A percentile compares a stretch with the other conserved stretches of the same genome.
Evolutionary conservation across 164 flowering plant species (phyloP).

Genomic region (Vitis rupestris): DNA sequence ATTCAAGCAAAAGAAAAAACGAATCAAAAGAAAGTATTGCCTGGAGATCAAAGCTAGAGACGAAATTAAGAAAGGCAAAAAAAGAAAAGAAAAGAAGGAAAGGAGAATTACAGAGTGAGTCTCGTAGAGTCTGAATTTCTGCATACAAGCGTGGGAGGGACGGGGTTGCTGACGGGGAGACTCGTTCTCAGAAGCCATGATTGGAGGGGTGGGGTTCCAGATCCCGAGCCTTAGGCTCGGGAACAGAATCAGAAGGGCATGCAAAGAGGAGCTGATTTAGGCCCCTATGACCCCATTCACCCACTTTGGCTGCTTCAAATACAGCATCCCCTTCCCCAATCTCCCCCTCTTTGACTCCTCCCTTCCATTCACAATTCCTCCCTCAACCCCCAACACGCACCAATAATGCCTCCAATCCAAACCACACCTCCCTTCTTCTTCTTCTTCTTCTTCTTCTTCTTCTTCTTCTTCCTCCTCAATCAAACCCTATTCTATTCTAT

Average conservation of each 20-base stretch:
- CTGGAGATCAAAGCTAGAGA: slow-evolving; percentile 4
- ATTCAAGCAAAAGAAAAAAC: neutral
- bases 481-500: slow-evolving; percentile 1
- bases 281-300: slow-evolving; percentile 1
- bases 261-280: slow-evolving; percentile 5
- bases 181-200: slow-evolving; percentile 48
- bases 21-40: neutral
- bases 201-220: slow-evolving; percentile 6
- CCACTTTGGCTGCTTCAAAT: slow-evolving; percentile 55
- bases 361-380: slow-evolving; percentile 12
- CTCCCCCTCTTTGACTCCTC: slow-evolving; percentile 1
- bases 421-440: too few species aligned
- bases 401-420: too few species aligned
- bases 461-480: neutral
- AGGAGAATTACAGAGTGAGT: slow-evolving; percentile 71
- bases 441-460: too few species aligned
- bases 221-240: slow-evolving; percentile 59
- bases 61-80: neutral
- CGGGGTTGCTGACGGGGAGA: slow-evolving; percentile 10
- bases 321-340: slow-evolving; percentile 32
- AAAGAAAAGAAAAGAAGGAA: neutral
- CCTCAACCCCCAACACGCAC: neutral
- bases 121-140: slow-evolving; percentile 87
- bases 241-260: slow-evolving; percentile 31
- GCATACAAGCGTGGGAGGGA: slow-evolving; percentile 35